Evolutionary conservation across 1,284 basidiomycete genomes (phyloP).

Genomic region (Microbotryum scabiosae): DNA sequence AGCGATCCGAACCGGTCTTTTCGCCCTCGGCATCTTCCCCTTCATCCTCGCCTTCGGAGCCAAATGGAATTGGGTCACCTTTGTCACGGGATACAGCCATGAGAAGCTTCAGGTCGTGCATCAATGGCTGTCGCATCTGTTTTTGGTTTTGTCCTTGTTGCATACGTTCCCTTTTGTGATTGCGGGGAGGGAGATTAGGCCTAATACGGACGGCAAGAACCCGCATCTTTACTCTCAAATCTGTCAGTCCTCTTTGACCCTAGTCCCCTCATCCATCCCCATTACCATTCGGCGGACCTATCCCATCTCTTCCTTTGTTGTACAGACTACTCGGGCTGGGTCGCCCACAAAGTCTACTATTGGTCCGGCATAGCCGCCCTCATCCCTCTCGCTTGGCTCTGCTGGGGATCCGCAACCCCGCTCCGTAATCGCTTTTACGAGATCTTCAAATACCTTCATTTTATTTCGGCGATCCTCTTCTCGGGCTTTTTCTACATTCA

Average conservation of each 20-base stretch:
- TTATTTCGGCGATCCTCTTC: constrained; percentile 34
- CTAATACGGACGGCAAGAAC: constrained; percentile 24
- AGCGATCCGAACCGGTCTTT: constrained; percentile 38
- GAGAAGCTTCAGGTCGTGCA: constrained; percentile 45
- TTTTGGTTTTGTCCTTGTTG: constrained; percentile 25
- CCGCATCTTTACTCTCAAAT: constrained; percentile 26
- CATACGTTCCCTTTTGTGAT: constrained; percentile 33
- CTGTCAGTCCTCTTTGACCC: constrained; percentile 8
- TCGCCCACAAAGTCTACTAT: constrained; percentile 31
- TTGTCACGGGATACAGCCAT: constrained; percentile 45
- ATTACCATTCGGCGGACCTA: not conserved
- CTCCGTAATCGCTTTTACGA: constrained; percentile 43
- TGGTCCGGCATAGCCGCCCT: constrained; percentile 43
- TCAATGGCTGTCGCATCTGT: constrained; percentile 41
- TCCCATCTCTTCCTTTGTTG: too few species aligned
- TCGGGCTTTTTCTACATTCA: constrained; percentile 42
- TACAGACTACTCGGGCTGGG: constrained; percentile 1
- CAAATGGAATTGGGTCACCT: constrained; percentile 43
- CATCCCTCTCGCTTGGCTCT: constrained; percentile 40
- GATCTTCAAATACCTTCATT: constrained; percentile 42
- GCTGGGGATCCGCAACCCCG: constrained; percentile 38
- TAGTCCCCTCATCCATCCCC: constrained; percentile 1
- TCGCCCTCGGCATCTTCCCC: constrained; percentile 30
- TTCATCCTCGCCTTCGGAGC: constrained; percentile 39
- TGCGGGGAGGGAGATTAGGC: constrained; percentile 24